Base-by-base conservation (phyloP, 345 rosid species). In the Trapa incisa region DNA sequence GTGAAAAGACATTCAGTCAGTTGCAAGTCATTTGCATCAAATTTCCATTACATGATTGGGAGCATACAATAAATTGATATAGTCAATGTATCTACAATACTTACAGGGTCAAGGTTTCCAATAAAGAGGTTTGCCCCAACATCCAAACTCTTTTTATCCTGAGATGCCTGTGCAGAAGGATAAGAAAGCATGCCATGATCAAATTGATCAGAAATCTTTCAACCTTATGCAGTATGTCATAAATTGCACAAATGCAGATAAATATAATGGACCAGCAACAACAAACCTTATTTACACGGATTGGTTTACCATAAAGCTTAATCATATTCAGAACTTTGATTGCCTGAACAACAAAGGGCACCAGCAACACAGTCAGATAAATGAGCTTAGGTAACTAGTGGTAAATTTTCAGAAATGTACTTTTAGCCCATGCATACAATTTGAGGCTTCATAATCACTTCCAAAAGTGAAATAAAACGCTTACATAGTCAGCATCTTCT, bases 101-200 rank as follows among this genome's bases (percentile, higher is more conserved):
- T 41, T 41, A 41, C 43, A 41, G 43, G 43, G 7, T 41, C 43
- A 41, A 41, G 43, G 2, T 41, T 94, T 63, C 97, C 97, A 42
- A 91, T 94, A 74, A 94, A 94, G 68, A 94, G 96, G 75, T 94
- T 94, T 43, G 99, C 99, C 64, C 99, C 97, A 42, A 94, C 97
- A 68, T 94, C 99, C 82, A 91, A 78, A 71, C 96, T 94, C 84
- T 94, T 94, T 78, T 94, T 94, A 80, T 94, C 99, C 86, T 94
- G 99, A 32, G 99, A 83, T 9, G 97, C 96, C 99, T 94, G 75
- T 66, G 33, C 65, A 54, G 17, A 33, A 48, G 57, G 43, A 53
- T 57, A 33, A 33, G 37, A 58, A 12, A 68, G n/a, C 32, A 6
- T 47, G 8, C 36, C 65, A 57, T 22, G 43, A 41, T 41, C 43